Evolutionary conservation across 2,329 filamentous ascomycete species (phyloP), one percentile per base, ranked within the genome.

Genomic region (Cladosporium oxysporum): DNA sequence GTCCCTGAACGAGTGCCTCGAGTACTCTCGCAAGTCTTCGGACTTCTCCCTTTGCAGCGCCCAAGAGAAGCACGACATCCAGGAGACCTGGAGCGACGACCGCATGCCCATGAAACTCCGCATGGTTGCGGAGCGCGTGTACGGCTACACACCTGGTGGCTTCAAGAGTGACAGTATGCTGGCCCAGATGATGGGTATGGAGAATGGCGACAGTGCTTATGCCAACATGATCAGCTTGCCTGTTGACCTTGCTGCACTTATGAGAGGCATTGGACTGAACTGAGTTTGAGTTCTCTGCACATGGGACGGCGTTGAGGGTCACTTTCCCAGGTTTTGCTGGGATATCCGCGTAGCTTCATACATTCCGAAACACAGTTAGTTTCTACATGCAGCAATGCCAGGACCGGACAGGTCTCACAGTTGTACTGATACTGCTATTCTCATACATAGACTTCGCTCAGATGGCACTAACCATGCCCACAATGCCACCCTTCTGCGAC

Each of bases 401-500:
- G 33, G 33, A 10, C 11, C 11, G 11, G 3, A 11, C 11, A 14
- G 11, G 7, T 35, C 33, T 35, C 33, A 35, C 33, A 12, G 33
- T 8, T 11, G 33, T 14, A 35, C 33, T 35, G 3, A 12, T 12
- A 35, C 33, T 35, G 33, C 33, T 35, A 14, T 35, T 10, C 12
- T 35, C 10, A 35, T 35, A 35, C 11, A 12, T 14, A 35, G 11
- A 35, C 37, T 7, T 28, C 50, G 14, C 50, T 31, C 14, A 62
- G 2, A 66, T 33, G 2, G 62, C 62, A 62, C 62, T 70, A 8
- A 66, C 66, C 69, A 71, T 68, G 2, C 71, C 70, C 23, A 64
- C 35, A 33, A 83, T 82, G 2, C 76, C 76, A 2, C 75, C 73
- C 65, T 70, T 72, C 68, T 83, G 79, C 5, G 70, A 72, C 33